Conservation (phyloP, 768 basidiomycete genomes). For the Lactarius vividus region DNA sequence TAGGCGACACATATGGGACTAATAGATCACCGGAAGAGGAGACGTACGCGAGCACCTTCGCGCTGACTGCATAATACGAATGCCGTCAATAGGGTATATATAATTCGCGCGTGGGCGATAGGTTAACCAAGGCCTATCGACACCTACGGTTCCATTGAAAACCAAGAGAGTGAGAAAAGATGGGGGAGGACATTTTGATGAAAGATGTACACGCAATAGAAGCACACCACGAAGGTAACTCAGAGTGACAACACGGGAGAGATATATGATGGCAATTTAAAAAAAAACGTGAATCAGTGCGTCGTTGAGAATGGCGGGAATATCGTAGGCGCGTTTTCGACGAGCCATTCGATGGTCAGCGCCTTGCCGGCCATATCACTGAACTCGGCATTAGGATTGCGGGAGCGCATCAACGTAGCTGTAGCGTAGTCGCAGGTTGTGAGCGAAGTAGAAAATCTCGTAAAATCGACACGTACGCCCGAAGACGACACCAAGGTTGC, state of each 20-base stretch:
- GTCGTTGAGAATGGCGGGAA: constrained; percentile 33
- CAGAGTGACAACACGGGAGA: constrained; percentile 12
- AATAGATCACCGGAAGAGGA: constrained; percentile 2
- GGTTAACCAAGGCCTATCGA: constrained; percentile 11
- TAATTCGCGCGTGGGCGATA: constrained; percentile 8
- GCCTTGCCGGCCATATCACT: constrained; percentile 98
- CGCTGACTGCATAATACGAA: background rate
- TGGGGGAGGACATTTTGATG: background rate
- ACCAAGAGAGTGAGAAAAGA: background rate
- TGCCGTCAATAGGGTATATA: constrained; percentile 3
- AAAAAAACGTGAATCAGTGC: constrained; percentile 4
- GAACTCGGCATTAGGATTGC: constrained; percentile 84
- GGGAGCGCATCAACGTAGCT: constrained; percentile 95
- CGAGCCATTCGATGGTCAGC: constrained; percentile 88
- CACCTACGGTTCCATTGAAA: background rate
- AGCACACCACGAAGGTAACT: constrained; percentile 13
- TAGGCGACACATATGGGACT: constrained; percentile 15
- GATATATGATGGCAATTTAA: constrained; percentile 19
- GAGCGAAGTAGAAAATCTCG: background rate
- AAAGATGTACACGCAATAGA: constrained; percentile 15
- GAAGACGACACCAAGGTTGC: constrained; percentile 96
- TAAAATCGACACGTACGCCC: constrained; percentile 69
- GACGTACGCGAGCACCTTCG: background rate
- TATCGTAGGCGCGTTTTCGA: constrained; percentile 76
- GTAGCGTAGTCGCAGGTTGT: constrained; percentile 37